Evolutionary conservation across 208 protist species (phyloP).

Genomic region (Trypanosoma avium): DNA sequence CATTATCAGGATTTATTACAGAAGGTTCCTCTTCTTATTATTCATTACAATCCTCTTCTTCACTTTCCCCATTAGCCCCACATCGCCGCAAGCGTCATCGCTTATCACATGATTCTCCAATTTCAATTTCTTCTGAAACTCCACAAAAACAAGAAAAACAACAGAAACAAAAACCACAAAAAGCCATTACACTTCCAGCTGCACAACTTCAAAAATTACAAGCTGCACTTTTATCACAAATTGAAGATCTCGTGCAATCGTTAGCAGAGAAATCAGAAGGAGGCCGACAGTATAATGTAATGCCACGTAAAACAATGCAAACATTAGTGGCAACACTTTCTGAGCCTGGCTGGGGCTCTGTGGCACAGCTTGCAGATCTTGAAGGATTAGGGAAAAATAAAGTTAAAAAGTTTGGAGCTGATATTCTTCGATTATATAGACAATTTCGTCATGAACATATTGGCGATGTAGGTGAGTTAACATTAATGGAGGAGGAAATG

Average conservation of each 20-base stretch:
- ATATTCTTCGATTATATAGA: conserved; percentile 76
- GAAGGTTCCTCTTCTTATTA: background rate
- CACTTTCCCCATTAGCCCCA: background rate
- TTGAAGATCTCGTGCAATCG: conserved; percentile 72
- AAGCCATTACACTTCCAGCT: conserved; percentile 36
- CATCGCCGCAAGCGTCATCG: background rate
- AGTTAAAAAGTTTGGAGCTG: conserved; percentile 79
- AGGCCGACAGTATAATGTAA: conserved; percentile 83
- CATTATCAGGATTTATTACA: background rate
- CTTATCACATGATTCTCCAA: background rate
- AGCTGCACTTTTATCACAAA: conserved; percentile 42
- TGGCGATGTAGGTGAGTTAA: conserved; percentile 77
- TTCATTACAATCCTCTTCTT: background rate
- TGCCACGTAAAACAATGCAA: conserved; percentile 82
- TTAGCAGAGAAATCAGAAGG: conserved; percentile 73
- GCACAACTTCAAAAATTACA: conserved; percentile 56
- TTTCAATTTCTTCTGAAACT: background rate
- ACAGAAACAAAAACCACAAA: conserved; percentile 1
- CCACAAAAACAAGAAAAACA: background rate
- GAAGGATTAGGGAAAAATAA: conserved; percentile 90
- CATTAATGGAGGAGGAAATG: conserved; percentile 47
- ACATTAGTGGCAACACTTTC: conserved; percentile 66
- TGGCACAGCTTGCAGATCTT: conserved; percentile 68
- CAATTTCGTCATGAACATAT: conserved; percentile 77
- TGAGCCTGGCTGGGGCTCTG: conserved; percentile 63